Conservation (phyloP, 352 stramenopile species). For the Blastocystis sp. region DNA sequence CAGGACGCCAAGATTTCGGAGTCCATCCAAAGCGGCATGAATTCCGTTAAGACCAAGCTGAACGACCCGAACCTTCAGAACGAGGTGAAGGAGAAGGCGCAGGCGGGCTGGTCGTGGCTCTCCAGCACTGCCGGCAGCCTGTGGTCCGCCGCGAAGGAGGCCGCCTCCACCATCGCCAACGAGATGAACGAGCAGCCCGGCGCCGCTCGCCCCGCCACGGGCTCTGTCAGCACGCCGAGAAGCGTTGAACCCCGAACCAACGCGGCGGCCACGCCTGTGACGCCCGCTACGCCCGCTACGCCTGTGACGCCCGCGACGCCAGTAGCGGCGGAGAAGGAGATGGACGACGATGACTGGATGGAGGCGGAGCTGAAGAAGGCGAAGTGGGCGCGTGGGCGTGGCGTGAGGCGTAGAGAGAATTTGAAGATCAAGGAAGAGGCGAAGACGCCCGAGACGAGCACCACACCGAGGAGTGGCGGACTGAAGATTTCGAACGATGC, state of each 20-base stretch:
- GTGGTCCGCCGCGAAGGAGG: constrained; percentile 43
- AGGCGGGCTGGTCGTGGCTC: constrained; percentile 59
- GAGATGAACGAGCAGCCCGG: neutral
- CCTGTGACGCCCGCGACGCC: too few species aligned
- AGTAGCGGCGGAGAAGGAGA: neutral
- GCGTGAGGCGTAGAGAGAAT: constrained; percentile 22
- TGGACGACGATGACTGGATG: constrained; percentile 31
- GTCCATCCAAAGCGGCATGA: neutral
- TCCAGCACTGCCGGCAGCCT: constrained; percentile 65
- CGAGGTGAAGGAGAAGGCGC: constrained; percentile 58
- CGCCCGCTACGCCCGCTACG: too few species aligned
- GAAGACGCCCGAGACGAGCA: neutral
- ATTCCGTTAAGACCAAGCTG: constrained; percentile 1
- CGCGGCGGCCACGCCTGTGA: too few species aligned
- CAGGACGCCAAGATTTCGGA: constrained; percentile 7
- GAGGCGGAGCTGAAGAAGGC: constrained; percentile 11
- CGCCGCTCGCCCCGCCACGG: neutral
- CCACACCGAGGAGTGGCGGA: neutral
- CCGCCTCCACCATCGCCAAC: neutral
- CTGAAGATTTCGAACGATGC: constrained; percentile 2
- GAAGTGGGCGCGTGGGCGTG: neutral
- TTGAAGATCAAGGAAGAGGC: constrained; percentile 7
- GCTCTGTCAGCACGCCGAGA: neutral
- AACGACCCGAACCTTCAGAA: constrained; percentile 56
- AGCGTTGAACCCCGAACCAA: neutral